These are phyloP conservation scores for Tetrahymena borealis DNA, from an alignment of 73 alveolate genomes.

Conservation along the genomic window DNA sequence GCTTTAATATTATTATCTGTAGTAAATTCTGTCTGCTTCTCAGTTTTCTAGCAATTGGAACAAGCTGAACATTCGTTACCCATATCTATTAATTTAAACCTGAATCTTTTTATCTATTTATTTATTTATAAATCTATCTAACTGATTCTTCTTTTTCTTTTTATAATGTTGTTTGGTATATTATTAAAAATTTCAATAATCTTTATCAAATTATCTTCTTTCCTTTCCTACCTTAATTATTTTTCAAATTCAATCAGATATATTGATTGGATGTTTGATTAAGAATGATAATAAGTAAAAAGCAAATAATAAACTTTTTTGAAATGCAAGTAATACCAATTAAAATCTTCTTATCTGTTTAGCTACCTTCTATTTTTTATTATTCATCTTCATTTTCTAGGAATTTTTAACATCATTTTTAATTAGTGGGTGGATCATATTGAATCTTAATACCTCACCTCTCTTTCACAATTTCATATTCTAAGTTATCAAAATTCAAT, in stretches of 20 bases:
- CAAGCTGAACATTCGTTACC: neutral
- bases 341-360: too few species aligned
- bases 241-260: neutral
- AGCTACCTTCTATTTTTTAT: too few species aligned
- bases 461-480: too few species aligned
- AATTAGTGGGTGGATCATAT: too few species aligned
- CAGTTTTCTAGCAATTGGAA: neutral
- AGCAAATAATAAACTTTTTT: neutral
- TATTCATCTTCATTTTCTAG: too few species aligned
- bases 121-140: neutral
- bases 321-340: too few species aligned
- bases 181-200: neutral
- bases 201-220: neutral
- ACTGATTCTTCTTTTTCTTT: neutral
- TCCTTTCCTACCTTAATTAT: neutral
- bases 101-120: neutral
- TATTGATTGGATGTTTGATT: neutral
- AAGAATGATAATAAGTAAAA: neutral
- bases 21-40: neutral
- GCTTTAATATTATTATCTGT: neutral
- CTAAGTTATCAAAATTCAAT: too few species aligned
- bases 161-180: neutral
- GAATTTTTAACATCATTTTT: too few species aligned
- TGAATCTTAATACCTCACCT: too few species aligned
- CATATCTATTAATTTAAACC: neutral